A percentile compares a stretch with the other conserved stretches of the same genome.
Evolutionary conservation across 2,329 filamentous ascomycete species (phyloP).

Genomic region (Plectosphaerella plurivora): DNA sequence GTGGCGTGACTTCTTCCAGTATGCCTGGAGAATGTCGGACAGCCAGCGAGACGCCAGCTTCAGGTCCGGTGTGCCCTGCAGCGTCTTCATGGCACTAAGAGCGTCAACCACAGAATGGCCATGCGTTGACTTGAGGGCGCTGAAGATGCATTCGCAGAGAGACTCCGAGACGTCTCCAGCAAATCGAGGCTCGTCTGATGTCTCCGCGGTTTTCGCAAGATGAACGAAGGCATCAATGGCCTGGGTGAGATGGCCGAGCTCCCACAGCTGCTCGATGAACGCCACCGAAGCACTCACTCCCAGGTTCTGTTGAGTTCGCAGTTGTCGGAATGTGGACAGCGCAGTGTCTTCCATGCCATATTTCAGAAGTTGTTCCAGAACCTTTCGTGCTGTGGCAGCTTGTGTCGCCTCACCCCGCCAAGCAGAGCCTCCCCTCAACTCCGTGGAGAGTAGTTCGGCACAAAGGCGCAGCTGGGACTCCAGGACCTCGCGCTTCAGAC

Average conservation of each 20-base stretch:
- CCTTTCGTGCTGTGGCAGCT: too few relatives aligned
- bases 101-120: not conserved
- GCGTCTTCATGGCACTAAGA: not conserved
- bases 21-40: too few relatives aligned
- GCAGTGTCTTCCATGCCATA: not conserved
- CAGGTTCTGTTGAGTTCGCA: not conserved
- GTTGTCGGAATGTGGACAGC: not conserved
- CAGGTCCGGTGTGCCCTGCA: not conserved
- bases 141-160: not conserved
- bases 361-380: too few relatives aligned
- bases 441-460: too few relatives aligned
- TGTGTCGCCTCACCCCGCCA: too few relatives aligned
- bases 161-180: not conserved
- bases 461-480: too few relatives aligned
- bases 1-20: too few relatives aligned
- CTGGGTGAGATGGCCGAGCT: slow-evolving; percentile 1
- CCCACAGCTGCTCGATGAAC: slow-evolving; percentile 6
- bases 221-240: slow-evolving; percentile 8
- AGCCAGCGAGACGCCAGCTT: too few relatives aligned
- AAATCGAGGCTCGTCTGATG: not conserved
- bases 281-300: not conserved
- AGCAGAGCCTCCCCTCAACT: too few relatives aligned
- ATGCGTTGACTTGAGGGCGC: not conserved
- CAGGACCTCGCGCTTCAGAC: not conserved
- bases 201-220: not conserved